Base-by-base conservation (phyloP, 306 rosid genomes). In the Cercis canadensis region DNA sequence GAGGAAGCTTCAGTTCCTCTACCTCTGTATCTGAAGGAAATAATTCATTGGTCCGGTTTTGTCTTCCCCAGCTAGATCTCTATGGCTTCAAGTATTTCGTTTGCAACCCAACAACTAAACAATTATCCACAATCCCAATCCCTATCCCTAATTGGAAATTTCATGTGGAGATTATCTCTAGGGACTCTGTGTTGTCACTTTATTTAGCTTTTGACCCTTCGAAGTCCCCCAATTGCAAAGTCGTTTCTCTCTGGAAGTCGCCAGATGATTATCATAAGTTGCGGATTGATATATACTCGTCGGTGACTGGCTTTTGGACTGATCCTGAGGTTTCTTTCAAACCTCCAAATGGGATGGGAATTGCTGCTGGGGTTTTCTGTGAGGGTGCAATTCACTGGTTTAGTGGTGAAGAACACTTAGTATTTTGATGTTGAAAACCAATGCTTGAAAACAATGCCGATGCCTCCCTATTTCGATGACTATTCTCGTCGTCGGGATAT, bases 61-160 rank as follows among this genome's bases (percentile, higher is more conserved):
- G n/a, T n/a, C n/a, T n/a, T n/a, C n/a, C n/a, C n/a, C n/a, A n/a
- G n/a, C n/a, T n/a, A n/a, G n/a, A n/a, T n/a, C n/a, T n/a, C n/a
- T n/a, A n/a, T n/a, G n/a, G n/a, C n/a, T 3, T n/a, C 55, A 14
- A 9, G 19, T 15, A n/a, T 17, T 50, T n/a, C 24, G 19, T 50
- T 50, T 50, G 55, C 55, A 50, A 50, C 21, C 55, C 55, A 4
- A 50, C 55, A 17, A 50, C 55, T 4, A n/a, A 50, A 18, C 55
- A 50, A n/a, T 14, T 50, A 0, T 5, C 4, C 19, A 50, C n/a
- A n/a, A n/a, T n/a, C n/a, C n/a, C 8, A 14, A n/a, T 50, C 55
- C 55, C 55, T 14, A 14, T 1, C 55, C 55, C 8, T 4, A n/a
- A 50, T n/a, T n/a, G 55, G 19, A 8, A 14, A 50, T 13, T 8